Evolutionary conservation across 2,329 filamentous ascomycete genomes (phyloP), one percentile per base, ranked within the genome.

Genomic region (Tolypocladium sp.): DNA sequence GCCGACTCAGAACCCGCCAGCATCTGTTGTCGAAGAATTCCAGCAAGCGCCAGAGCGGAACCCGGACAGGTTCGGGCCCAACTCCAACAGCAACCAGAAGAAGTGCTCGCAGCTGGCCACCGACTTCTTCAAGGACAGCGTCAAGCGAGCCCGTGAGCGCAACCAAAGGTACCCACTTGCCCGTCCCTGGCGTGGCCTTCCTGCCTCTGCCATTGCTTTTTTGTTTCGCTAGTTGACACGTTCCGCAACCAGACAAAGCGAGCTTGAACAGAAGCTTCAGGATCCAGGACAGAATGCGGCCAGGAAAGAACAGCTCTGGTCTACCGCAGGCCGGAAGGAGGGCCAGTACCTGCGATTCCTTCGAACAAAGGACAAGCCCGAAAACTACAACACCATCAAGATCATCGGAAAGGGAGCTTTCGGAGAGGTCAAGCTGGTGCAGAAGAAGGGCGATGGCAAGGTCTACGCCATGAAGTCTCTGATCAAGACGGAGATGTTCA

Each of bases 401-500:
- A 93, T 97, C 67, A 99, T 99, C 67, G 94, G 94, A 70, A 99
- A 99, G 81, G 94, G 94, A 75, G 94, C 94, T 17, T 99, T 99
- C 70, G 94, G 94, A 73, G 94, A 99, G 76, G 94, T 99, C 68
- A 96, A 96, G 77, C 82, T 99, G 62, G 94, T 99, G 60, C 92
- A 96, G 78, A 91, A 96, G 78, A 96, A 92, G 82, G 87, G 90
- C 57, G 94, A 97, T 69, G 91, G 91, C 75, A 96, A 96, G 76
- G 92, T 99, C 64, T 99, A 97, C 69, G 94, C 94, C 61, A 89
- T 99, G 81, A 99, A 99, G 80, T 97, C 93, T 53, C 81, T 99
- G 66, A 91, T 99, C 75, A 99, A 99, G 81, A 92, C 91, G 55
- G 94, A 99, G 76, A 99, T 99, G 94, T 97, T 97, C 80, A 97